Conservation (phyloP, 495 filamentous ascomycete genomes). For the Aspergillus homomorphus region DNA sequence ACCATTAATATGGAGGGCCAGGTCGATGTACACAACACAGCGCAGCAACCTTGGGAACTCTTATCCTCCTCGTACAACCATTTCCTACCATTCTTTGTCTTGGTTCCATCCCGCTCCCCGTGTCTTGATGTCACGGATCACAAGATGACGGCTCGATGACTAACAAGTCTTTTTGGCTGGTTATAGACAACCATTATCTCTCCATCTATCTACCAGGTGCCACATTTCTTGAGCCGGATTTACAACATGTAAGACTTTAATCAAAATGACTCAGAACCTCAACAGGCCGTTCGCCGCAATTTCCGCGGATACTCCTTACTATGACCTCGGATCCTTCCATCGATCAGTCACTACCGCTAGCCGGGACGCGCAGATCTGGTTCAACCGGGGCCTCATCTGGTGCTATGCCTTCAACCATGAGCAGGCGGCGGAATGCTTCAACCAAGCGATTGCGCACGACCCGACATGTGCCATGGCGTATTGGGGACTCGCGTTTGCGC, state of each 20-base stretch:
- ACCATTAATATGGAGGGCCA: background rate
- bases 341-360: slow-evolving; percentile 44
- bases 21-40: too few species aligned
- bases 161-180: background rate
- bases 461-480: slow-evolving; percentile 56
- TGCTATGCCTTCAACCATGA: slow-evolving; percentile 32
- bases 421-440: slow-evolving; percentile 22
- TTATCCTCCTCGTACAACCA: too few species aligned
- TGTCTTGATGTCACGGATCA: background rate
- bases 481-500: slow-evolving; percentile 62
- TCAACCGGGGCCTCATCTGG: slow-evolving; percentile 29
- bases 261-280: background rate
- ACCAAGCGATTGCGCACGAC: slow-evolving; percentile 50
- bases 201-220: too few species aligned
- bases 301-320: slow-evolving; percentile 32
- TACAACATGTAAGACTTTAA: background rate
- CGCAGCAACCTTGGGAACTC: too few species aligned
- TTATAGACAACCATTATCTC: background rate
- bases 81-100: background rate
- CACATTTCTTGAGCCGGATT: background rate
- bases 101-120: background rate
- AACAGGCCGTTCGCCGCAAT: background rate
- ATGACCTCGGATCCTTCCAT: slow-evolving; percentile 52
- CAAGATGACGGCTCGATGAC: background rate
- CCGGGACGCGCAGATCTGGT: slow-evolving; percentile 26